Conservation (phyloP, 768 basidiomycete species). For the Galerina marginata region DNA sequence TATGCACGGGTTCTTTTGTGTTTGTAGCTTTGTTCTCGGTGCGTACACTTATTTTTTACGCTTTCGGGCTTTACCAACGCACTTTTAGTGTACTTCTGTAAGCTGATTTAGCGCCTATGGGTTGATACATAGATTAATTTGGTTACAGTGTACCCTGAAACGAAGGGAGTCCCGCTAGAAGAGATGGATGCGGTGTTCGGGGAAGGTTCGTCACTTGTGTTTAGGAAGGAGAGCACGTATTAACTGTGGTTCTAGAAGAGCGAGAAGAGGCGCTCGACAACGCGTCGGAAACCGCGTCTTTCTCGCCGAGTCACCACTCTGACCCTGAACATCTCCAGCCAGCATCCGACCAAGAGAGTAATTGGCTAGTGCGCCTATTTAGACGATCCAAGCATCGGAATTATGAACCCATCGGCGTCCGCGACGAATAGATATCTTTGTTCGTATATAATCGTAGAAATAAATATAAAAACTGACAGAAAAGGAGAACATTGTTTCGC, state of each 20-base stretch:
- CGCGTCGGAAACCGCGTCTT: constrained; percentile 63
- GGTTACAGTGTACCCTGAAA: constrained; percentile 78
- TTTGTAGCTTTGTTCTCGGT: constrained; percentile 84
- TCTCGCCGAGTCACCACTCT: constrained; percentile 37
- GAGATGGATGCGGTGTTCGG: constrained; percentile 93
- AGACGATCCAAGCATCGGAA: constrained; percentile 34
- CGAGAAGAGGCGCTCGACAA: constrained; percentile 69
- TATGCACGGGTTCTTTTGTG: constrained; percentile 95
- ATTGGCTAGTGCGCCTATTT: constrained; percentile 58
- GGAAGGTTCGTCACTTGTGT: constrained; percentile 57
- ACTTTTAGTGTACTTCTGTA: constrained; percentile 73
- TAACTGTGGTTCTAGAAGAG: constrained; percentile 30
- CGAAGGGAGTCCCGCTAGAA: constrained; percentile 85
- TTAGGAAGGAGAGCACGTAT: not conserved
- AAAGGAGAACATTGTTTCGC: constrained; percentile 1
- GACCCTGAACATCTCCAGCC: constrained; percentile 1
- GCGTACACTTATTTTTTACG: constrained; percentile 15
- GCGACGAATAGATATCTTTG: constrained; percentile 31
- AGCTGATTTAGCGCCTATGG: constrained; percentile 41
- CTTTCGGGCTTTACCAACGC: not conserved
- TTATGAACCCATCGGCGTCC: constrained; percentile 54
- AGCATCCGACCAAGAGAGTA: not conserved
- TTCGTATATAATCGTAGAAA: not conserved
- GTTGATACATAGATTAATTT: constrained; percentile 11
- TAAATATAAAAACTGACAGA: not conserved